phyloP scores from a whole-genome alignment of 306 rosid genomes.

The Senna tora region DNA sequence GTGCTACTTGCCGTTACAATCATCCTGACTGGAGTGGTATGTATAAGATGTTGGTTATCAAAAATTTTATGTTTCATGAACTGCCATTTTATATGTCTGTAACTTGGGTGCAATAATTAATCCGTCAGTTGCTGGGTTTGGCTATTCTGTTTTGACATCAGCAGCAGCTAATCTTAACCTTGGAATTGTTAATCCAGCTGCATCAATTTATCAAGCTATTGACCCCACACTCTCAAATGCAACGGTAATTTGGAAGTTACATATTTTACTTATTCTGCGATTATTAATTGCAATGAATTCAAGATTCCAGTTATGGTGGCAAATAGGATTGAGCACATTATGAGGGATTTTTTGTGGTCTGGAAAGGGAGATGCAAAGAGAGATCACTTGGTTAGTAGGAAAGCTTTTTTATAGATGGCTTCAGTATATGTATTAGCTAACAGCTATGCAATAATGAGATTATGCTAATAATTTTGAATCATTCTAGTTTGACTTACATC shows the following conservation, averaged over 20 bases:
- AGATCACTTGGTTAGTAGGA: too few relatives aligned
- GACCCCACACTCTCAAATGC: conserved; percentile 73
- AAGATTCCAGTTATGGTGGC: too few relatives aligned
- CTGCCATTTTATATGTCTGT: conserved; percentile 30
- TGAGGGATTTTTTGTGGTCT: too few relatives aligned
- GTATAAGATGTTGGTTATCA: conserved; percentile 39
- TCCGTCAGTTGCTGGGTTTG: conserved; percentile 60
- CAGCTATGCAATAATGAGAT: too few relatives aligned
- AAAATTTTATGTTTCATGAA: conserved; percentile 32
- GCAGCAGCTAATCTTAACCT: conserved; percentile 69
- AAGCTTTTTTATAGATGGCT: too few relatives aligned
- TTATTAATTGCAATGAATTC: conserved; percentile 20
- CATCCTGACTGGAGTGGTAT: conserved; percentile 91
- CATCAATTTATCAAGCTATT: conserved; percentile 72
- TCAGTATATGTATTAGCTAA: too few relatives aligned
- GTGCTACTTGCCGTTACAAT: conserved; percentile 87
- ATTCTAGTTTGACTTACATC: too few relatives aligned
- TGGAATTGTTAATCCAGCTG: conserved; percentile 68
- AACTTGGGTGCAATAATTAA: conserved; percentile 57
- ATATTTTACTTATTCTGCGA: conserved; percentile 7
- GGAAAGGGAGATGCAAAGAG: too few relatives aligned
- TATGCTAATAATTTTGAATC: too few relatives aligned
- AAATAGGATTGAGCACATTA: too few relatives aligned
- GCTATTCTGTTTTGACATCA: conserved; percentile 57
- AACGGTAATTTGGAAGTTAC: conserved; percentile 56